These are phyloP conservation scores for Phytophthora lateralis DNA, from an alignment of 352 stramenopile genomes.

Conservation along the genomic window DNA sequence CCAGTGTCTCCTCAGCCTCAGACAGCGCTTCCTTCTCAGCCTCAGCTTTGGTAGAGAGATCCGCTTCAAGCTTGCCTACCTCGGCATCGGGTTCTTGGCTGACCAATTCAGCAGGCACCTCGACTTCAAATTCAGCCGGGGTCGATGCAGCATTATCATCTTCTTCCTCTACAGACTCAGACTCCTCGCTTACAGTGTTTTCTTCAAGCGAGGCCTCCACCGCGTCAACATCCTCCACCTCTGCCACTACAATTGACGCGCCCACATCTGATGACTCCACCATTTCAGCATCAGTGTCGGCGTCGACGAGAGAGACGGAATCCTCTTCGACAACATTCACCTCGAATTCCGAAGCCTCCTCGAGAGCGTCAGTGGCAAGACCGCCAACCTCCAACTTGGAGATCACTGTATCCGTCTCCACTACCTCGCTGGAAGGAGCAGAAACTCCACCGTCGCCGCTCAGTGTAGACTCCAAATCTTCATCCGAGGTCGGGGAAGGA, in stretches of 20 bases:
- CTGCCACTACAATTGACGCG: not conserved
- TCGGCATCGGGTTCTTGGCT: constrained; percentile 12
- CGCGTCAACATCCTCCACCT: not conserved
- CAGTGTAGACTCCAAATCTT: constrained; percentile 2
- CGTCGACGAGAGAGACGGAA: not conserved
- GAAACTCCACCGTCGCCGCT: not conserved
- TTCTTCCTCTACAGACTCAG: not conserved
- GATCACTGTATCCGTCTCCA: no score
- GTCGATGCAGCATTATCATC: constrained; percentile 3
- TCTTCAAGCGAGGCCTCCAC: constrained; percentile 8
- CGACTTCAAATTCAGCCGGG: not conserved
- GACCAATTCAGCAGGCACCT: not conserved
- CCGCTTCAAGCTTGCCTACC: not conserved
- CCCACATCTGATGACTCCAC: not conserved
- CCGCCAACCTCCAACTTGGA: not conserved
- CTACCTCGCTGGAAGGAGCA: not conserved
- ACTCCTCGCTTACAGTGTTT: constrained; percentile 3
- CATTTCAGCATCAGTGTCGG: not conserved
- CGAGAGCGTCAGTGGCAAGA: not conserved
- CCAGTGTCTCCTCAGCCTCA: constrained; percentile 6
- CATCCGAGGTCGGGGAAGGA: not conserved
- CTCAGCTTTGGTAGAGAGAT: not conserved
- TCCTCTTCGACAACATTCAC: constrained; percentile 3
- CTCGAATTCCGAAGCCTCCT: constrained; percentile 3
- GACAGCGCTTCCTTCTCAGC: not conserved